Evolutionary conservation across 1,284 basidiomycete species (phyloP).

Genomic region (Leccinum fuscescens): DNA sequence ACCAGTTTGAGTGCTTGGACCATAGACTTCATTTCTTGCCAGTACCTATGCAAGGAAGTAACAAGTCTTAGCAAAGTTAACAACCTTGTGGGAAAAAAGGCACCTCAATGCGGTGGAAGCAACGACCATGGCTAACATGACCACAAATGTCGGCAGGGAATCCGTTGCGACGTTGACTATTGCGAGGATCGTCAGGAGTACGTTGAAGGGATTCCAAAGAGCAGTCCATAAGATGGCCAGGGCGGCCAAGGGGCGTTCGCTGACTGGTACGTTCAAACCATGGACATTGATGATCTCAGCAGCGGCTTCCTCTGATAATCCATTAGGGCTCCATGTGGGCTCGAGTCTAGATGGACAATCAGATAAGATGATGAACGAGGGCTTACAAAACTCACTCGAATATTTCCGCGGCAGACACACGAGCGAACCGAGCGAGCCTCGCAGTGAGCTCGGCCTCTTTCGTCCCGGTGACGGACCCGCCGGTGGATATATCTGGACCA

Average conservation of each 20-base stretch:
- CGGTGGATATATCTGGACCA: constrained; percentile 29
- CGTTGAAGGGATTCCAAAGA: constrained; percentile 33
- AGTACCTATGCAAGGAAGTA: constrained; percentile 20
- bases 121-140: constrained; percentile 34
- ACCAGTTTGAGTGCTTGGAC: constrained; percentile 33
- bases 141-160: constrained; percentile 31
- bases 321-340: constrained; percentile 24
- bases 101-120: constrained; percentile 32
- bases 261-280: constrained; percentile 28
- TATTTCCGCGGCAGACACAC: constrained; percentile 22
- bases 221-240: constrained; percentile 29
- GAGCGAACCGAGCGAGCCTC: constrained; percentile 27
- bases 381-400: constrained; percentile 21
- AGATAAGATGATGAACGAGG: background rate
- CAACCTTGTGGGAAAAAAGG: background rate
- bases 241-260: constrained; percentile 31
- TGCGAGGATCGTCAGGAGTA: constrained; percentile 31
- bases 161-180: constrained; percentile 30
- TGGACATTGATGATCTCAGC: constrained; percentile 19
- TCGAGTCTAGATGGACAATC: constrained; percentile 25
- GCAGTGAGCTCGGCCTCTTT: constrained; percentile 26
- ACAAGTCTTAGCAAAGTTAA: background rate
- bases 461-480: constrained; percentile 5
- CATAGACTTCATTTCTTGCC: constrained; percentile 34
- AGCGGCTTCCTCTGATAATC: constrained; percentile 27